These are phyloP conservation scores for Lachancea quebecensis DNA, from an alignment of 805 yeast species.

Conservation along the genomic window DNA sequence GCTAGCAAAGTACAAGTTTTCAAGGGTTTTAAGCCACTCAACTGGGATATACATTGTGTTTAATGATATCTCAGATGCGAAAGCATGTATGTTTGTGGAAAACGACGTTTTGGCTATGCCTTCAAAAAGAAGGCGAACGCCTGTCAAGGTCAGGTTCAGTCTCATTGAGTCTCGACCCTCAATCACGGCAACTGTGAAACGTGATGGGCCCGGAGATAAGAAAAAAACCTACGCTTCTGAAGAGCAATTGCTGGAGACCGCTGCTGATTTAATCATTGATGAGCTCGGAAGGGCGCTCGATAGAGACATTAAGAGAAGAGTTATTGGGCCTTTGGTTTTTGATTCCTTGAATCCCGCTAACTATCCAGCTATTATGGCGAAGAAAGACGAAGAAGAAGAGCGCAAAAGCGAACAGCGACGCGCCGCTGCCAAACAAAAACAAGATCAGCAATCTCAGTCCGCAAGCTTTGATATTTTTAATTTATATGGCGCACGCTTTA, in stretches of 20 bases:
- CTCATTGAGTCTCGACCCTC: conserved; percentile 6
- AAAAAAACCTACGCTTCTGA: conserved; percentile 14
- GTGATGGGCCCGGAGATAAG: neutral
- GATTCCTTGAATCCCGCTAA: conserved; percentile 52
- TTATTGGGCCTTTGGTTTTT: conserved; percentile 62
- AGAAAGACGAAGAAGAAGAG: conserved; percentile 28
- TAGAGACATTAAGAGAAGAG: conserved; percentile 67
- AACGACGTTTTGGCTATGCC: conserved; percentile 20
- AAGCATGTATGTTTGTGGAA: conserved; percentile 19
- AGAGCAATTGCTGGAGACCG: conserved; percentile 46
- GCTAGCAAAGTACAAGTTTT: conserved; percentile 57
- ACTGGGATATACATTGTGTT: conserved; percentile 70
- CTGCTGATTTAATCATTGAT: conserved; percentile 48
- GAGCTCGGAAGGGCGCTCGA: conserved; percentile 59
- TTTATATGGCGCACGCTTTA: conserved; percentile 22
- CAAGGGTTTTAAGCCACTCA: conserved; percentile 52
- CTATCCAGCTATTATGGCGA: conserved; percentile 43
- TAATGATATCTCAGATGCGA: conserved; percentile 34
- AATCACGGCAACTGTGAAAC: neutral
- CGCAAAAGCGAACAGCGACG: conserved; percentile 16
- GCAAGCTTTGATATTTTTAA: conserved; percentile 33
- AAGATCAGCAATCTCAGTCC: conserved; percentile 19
- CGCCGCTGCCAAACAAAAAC: conserved; percentile 11
- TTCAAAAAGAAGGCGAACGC: conserved; percentile 19
- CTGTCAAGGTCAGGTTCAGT: conserved; percentile 21